phyloP scores from a whole-genome alignment of 2,329 filamentous ascomycete genomes.

The Neopestalotiopsis clavispora region DNA sequence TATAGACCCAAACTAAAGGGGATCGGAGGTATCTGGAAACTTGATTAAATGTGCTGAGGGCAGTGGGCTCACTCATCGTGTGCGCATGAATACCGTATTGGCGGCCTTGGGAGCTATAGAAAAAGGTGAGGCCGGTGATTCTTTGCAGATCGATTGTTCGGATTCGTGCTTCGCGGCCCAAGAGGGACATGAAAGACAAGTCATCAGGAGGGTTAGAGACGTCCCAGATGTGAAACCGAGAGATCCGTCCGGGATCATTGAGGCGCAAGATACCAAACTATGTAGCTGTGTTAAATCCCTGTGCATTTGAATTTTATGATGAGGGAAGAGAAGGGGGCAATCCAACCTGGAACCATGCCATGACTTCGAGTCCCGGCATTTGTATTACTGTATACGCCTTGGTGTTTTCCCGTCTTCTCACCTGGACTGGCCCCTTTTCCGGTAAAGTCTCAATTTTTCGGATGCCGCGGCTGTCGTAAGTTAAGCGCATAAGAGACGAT shows the following conservation, averaged over 20 bases:
- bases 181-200: neutral
- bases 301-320: neutral
- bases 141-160: constrained; percentile 4
- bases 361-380: neutral
- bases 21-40: neutral
- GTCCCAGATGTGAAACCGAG: constrained; percentile 14
- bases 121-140: constrained; percentile 14
- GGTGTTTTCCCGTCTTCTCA: neutral
- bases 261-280: constrained; percentile 10
- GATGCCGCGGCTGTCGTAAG: constrained; percentile 8
- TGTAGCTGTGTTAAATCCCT: neutral
- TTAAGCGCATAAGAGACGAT: constrained; percentile 5
- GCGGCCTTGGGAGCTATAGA: neutral
- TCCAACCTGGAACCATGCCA: constrained; percentile 9
- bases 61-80: neutral
- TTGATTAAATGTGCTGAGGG: neutral
- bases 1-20: constrained; percentile 1
- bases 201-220: constrained; percentile 6
- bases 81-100: constrained; percentile 4
- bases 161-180: constrained; percentile 5
- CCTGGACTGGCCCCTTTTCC: neutral
- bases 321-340: neutral
- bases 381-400: neutral
- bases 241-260: neutral
- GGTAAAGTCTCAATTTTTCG: constrained; percentile 4